Evolutionary conservation across 169 alveolate genomes (phyloP).

Genomic region (Eimeria mitis): DNA sequence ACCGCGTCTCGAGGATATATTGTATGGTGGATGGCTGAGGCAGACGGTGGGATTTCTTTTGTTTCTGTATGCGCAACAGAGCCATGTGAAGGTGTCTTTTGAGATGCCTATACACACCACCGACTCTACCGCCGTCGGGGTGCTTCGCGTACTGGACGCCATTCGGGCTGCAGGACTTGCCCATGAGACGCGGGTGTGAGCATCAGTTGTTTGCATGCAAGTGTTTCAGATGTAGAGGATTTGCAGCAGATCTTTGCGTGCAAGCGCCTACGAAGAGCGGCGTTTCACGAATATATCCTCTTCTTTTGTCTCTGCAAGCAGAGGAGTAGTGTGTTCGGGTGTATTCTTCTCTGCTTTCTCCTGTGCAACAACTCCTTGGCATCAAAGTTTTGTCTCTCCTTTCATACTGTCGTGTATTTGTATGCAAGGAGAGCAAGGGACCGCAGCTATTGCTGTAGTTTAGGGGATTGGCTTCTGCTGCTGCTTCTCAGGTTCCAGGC

Average conservation of each 20-base stretch:
- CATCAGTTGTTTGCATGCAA: background rate
- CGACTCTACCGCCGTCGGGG: conserved; percentile 88
- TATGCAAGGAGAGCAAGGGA: no score
- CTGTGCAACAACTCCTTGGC: background rate
- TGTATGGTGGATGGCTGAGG: background rate
- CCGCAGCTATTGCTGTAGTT: background rate
- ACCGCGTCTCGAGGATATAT: background rate
- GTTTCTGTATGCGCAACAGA: conserved; percentile 37
- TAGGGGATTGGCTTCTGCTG: background rate
- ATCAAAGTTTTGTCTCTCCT: background rate
- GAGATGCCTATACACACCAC: conserved; percentile 90
- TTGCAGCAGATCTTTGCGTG: no score
- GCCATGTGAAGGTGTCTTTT: conserved; percentile 92
- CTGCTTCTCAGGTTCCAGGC: conserved; percentile 85
- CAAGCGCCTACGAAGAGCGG: background rate
- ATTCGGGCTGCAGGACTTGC: conserved; percentile 81
- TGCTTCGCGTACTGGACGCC: conserved; percentile 88
- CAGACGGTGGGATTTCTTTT: background rate
- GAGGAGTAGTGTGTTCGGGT: background rate
- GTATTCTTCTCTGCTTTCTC: background rate
- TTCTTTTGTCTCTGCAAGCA: background rate
- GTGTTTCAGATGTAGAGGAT: background rate
- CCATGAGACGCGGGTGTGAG: conserved; percentile 73
- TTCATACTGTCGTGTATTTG: background rate
- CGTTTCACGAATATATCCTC: background rate